These are phyloP conservation scores for Aspergillus awamori DNA, from an alignment of 2,329 filamentous ascomycete genomes.

Conservation along the genomic window DNA sequence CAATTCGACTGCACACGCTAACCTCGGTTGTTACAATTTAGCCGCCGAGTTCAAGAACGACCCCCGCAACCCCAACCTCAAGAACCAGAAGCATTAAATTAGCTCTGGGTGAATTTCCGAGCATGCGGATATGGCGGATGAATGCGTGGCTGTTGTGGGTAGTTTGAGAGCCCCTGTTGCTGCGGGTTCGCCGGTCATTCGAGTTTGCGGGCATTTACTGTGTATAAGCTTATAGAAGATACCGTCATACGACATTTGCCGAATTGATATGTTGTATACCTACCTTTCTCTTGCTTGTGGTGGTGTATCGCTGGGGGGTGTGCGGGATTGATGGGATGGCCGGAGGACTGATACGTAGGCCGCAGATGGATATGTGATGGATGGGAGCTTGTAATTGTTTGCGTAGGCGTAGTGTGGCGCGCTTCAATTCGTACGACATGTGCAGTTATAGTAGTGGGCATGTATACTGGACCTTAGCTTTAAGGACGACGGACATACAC, in stretches of 20 bases:
- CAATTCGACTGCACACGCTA: conserved; percentile 18
- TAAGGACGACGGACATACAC: too few relatives aligned
- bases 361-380: neutral
- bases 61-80: conserved; percentile 70
- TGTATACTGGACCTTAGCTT: too few relatives aligned
- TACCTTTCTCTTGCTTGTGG: conserved; percentile 20
- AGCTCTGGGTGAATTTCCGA: conserved; percentile 18
- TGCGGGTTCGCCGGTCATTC: conserved; percentile 26
- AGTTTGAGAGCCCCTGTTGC: conserved; percentile 23
- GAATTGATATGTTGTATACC: conserved; percentile 45
- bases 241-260: conserved; percentile 36
- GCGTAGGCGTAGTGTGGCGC: neutral
- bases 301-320: neutral
- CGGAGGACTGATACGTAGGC: neutral
- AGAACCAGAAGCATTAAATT: conserved; percentile 43
- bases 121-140: conserved; percentile 22
- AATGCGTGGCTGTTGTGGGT: conserved; percentile 21
- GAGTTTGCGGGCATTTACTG: conserved; percentile 34
- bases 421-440: neutral
- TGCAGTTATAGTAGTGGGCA: neutral
- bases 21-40: conserved; percentile 43
- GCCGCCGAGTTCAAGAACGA: conserved; percentile 97
- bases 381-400: neutral
- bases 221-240: conserved; percentile 47
- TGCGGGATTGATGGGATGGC: neutral